These are phyloP conservation scores for Colletotrichum kahawae DNA, from an alignment of 2,329 filamentous ascomycete species.

Conservation along the genomic window DNA sequence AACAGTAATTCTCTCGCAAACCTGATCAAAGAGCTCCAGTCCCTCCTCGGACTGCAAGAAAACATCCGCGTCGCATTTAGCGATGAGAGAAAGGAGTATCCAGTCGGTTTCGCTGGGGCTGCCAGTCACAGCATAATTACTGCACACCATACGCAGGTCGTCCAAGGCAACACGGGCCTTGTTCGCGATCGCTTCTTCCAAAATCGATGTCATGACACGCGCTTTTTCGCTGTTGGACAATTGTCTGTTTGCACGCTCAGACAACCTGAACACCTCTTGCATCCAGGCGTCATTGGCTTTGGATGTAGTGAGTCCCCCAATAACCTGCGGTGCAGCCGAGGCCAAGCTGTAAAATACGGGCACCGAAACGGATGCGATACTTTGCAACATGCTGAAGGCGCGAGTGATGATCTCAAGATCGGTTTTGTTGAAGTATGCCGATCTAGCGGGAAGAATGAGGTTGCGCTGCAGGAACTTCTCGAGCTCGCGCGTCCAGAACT, in stretches of 20 bases:
- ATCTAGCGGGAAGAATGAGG: conserved; percentile 56
- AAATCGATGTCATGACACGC: conserved; percentile 31
- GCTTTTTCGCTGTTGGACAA: conserved; percentile 24
- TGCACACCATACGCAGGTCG: conserved; percentile 48
- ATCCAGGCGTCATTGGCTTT: conserved; percentile 45
- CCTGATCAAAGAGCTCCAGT: conserved; percentile 40
- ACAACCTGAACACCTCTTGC: conserved; percentile 38
- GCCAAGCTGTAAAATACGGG: conserved; percentile 52
- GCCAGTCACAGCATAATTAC: conserved; percentile 40
- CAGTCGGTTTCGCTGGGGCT: conserved; percentile 41
- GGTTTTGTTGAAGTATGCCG: conserved; percentile 48
- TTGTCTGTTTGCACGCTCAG: conserved; percentile 31
- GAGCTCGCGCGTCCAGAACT: conserved; percentile 51
- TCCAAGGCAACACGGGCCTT: conserved; percentile 38
- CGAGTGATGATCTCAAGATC: conserved; percentile 45
- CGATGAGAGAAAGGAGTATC: conserved; percentile 44
- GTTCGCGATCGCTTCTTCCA: conserved; percentile 35
- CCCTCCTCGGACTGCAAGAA: conserved; percentile 46
- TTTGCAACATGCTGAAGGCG: conserved; percentile 43
- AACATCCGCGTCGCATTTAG: conserved; percentile 52
- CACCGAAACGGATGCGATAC: conserved; percentile 38
- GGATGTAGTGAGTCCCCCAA: conserved; percentile 40
- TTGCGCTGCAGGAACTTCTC: conserved; percentile 54
- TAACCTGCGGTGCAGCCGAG: conserved; percentile 30
- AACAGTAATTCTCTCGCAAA: conserved; percentile 40